Evolutionary conservation across 345 rosid genomes (phyloP), one percentile per base, ranked within the genome.

Genomic region (Triadica sebifera): DNA sequence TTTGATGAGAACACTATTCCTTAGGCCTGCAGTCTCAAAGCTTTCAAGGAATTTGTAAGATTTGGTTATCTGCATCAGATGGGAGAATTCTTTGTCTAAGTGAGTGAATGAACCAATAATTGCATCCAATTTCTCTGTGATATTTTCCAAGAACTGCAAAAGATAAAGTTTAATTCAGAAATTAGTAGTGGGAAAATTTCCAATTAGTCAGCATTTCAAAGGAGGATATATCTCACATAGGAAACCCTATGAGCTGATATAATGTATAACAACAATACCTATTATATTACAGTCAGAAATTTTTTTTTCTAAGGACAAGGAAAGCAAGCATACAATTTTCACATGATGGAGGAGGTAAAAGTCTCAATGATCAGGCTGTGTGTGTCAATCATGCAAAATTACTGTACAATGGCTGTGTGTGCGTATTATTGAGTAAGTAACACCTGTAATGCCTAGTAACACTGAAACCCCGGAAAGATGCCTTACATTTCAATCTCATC

Each of bases 81-180:
- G 86, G 58, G 89, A 82, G 85, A 95, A 95, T 85, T 93, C 99
- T 72, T 84, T 79, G 84, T 93, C 97, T 75, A 93, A 77, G 80
- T 88, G 98, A 84, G 97, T 93, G 82, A 89, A 95, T 12, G 97
- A 90, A 81, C 91, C 82, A 75, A 93, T 90, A 79, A 89, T 86
- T 47, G 76, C 74, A 80, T 95, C 97, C 81, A 89, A 88, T 84
- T 87, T 91, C 86, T 90, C 98, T 16, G 90, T 88, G 70, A 89
- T 85, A 78, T 79, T 84, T 81, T 87, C 93, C 89, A 91, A 84
- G 57, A 95, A 91, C 99, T 95, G 92, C 82, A 80, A 82, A 82
- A 69, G 69, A 38, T 72, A 76, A 67, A 37, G 34, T 15, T 16
- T 10, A 17, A 79, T 55, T 57, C 19, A 65, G 57, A 60, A 74